Base-by-base conservation (phyloP, 2,329 filamentous ascomycete genomes). In the Cyphellophora attinorum region DNA sequence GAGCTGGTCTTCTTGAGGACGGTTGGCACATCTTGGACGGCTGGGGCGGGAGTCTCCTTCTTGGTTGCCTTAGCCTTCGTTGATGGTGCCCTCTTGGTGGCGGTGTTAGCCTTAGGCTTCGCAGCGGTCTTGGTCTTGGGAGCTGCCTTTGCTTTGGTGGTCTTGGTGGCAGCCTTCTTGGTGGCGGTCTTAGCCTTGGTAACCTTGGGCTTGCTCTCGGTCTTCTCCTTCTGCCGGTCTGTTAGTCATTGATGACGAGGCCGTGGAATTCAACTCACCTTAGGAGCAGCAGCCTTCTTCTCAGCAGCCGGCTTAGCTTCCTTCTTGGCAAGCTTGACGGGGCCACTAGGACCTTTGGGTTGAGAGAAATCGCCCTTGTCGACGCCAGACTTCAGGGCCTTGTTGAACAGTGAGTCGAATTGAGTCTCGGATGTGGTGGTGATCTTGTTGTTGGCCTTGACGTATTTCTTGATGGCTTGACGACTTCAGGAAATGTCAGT, bases 291-390 rank as follows among this genome's bases (percentile, higher is more conserved):
- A 31, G 50, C 45, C 29, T 51, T 37, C 44, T 61, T 58, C 41
- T 58, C 55, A 55, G 59, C 61, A 39, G 60, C 58, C 35, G 65
- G 58, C 59, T 70, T 60, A 31, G 58, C 52, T 37, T 74, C 71
- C 70, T 85, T 86, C 78, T 89, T 89, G 40, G 81, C 81, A 41
- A 94, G 79, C 80, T 94, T 94, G 63, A 91, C 85, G 49, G 85
- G 82, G 41, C 86, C 86, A 45, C 15, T 18, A 5, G 29, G 29
- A 12, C 85, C 86, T 77, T 94, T 94, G 55, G 86, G 88, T 60
- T 89, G 85, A 55, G 79, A 73, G 58, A 94, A 94, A 52, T 83
- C 72, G 44, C 83, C 84, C 71, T 81, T 86, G 54, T 93, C 84
- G 51, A 88, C 85, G 60, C 86, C 86, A 40, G 69, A 65, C 64